phyloP scores from a whole-genome alignment of 495 filamentous ascomycete genomes.

The Parmelia sp. region DNA sequence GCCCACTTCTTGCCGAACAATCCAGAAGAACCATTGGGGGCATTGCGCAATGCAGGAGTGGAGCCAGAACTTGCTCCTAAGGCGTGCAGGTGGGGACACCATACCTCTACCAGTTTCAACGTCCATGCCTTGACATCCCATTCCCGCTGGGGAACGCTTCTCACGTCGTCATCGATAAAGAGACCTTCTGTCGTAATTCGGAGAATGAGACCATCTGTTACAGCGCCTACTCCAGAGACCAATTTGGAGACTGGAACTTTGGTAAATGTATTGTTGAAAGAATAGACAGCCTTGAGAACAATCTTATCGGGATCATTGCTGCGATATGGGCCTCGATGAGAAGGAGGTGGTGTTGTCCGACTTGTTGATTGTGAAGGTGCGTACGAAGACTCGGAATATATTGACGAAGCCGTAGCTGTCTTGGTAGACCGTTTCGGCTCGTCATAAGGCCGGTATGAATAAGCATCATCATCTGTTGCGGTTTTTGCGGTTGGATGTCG shows the following conservation, averaged over 20 bases:
- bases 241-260: slow-evolving; percentile 77
- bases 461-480: slow-evolving; percentile 60
- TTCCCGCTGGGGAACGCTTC: slow-evolving; percentile 79
- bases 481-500: slow-evolving; percentile 55
- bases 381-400: slow-evolving; percentile 79
- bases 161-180: slow-evolving; percentile 92
- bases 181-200: slow-evolving; percentile 82
- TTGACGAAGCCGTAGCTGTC: slow-evolving; percentile 48
- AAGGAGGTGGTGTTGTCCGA: slow-evolving; percentile 79
- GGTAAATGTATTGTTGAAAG: slow-evolving; percentile 77
- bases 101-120: slow-evolving; percentile 84
- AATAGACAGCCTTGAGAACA: slow-evolving; percentile 83
- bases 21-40: slow-evolving; percentile 30
- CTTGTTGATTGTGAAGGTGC: slow-evolving; percentile 73
- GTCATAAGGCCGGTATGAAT: slow-evolving; percentile 83
- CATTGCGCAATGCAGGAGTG: slow-evolving; percentile 30
- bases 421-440: slow-evolving; percentile 50
- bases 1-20: slow-evolving; percentile 35
- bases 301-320: slow-evolving; percentile 94
- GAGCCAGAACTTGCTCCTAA: slow-evolving; percentile 36
- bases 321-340: slow-evolving; percentile 64
- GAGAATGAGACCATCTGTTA: slow-evolving; percentile 82
- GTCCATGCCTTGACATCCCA: slow-evolving; percentile 99
- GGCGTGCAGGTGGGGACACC: slow-evolving; percentile 53
- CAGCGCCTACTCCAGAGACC: slow-evolving; percentile 62